phyloP scores from a whole-genome alignment of 2,329 filamentous ascomycete genomes.

The Elsinoe australis region DNA sequence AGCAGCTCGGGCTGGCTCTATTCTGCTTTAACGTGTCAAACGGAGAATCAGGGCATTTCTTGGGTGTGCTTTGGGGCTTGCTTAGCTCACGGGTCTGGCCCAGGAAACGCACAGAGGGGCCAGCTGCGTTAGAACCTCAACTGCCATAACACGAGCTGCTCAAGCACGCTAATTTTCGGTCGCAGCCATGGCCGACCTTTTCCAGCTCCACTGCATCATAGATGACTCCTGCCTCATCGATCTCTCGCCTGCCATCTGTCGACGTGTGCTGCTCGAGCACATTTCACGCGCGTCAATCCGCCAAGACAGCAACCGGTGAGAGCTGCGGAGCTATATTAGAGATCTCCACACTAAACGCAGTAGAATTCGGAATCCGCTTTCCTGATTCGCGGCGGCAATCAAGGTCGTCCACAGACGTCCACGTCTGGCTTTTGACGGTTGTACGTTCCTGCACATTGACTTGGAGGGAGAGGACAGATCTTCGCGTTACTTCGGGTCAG shows the following conservation, averaged over 20 bases:
- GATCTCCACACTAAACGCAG: slow-evolving; percentile 4
- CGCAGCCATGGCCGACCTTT: neutral
- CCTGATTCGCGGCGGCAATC: slow-evolving; percentile 13
- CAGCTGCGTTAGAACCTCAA: neutral
- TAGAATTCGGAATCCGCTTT: neutral
- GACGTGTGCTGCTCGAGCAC: neutral
- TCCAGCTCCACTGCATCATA: neutral
- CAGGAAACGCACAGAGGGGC: slow-evolving; percentile 7
- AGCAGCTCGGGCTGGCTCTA: slow-evolving; percentile 1
- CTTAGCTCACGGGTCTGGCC: slow-evolving; percentile 11
- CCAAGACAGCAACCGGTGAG: slow-evolving; percentile 13
- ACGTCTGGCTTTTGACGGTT: slow-evolving; percentile 9
- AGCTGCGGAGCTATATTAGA: slow-evolving; percentile 8
- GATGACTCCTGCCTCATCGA: too few relatives aligned
- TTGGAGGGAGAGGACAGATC: slow-evolving; percentile 4
- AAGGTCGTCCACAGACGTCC: slow-evolving; percentile 3
- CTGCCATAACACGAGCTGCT: neutral
- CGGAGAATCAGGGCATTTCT: slow-evolving; percentile 7
- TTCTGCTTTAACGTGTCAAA: neutral
- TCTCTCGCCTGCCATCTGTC: neutral
- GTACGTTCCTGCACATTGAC: neutral
- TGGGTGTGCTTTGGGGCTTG: slow-evolving; percentile 12
- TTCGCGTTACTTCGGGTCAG: neutral
- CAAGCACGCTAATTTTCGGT: neutral
- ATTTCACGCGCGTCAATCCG: neutral